These are phyloP conservation scores for Suhomyces maxii DNA, from an alignment of 1,139 yeast genomes.

Conservation along the genomic window DNA sequence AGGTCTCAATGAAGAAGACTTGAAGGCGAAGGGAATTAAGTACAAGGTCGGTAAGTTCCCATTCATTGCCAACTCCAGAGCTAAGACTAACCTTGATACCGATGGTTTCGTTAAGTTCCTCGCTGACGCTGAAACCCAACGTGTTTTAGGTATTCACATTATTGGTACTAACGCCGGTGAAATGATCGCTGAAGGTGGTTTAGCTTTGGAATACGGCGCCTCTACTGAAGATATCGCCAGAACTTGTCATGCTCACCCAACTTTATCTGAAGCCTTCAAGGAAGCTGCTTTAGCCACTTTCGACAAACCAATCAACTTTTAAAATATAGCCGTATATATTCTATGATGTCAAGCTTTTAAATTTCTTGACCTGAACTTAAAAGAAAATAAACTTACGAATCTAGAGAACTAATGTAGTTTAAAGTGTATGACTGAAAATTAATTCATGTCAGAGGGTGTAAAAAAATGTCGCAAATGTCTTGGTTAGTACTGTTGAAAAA, in stretches of 20 bases:
- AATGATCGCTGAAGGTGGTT: constrained; percentile 98
- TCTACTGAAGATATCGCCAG: constrained; percentile 97
- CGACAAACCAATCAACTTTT: constrained; percentile 85
- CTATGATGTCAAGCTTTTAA: not conserved
- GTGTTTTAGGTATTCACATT: constrained; percentile 95
- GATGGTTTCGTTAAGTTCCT: constrained; percentile 96
- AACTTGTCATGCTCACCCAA: constrained; percentile 98
- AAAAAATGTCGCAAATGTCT: constrained; percentile 7
- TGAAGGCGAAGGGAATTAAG: constrained; percentile 88
- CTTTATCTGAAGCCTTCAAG: constrained; percentile 95
- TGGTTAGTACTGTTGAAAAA: not conserved
- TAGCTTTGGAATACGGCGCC: constrained; percentile 98
- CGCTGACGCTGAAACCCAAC: constrained; percentile 96
- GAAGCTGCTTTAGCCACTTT: constrained; percentile 96
- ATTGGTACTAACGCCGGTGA: constrained; percentile 99
- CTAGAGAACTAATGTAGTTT: too few species aligned
- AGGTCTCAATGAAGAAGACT: constrained; percentile 93
- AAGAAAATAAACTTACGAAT: too few species aligned
- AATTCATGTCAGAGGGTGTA: not conserved
- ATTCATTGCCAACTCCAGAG: constrained; percentile 98
- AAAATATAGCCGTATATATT: constrained; percentile 18
- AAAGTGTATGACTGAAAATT: too few species aligned
- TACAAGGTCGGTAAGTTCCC: constrained; percentile 98
- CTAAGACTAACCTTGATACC: constrained; percentile 95
- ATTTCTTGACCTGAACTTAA: too few species aligned